Conservation (phyloP, 495 filamentous ascomycete genomes). For the Neurospora terricola region DNA sequence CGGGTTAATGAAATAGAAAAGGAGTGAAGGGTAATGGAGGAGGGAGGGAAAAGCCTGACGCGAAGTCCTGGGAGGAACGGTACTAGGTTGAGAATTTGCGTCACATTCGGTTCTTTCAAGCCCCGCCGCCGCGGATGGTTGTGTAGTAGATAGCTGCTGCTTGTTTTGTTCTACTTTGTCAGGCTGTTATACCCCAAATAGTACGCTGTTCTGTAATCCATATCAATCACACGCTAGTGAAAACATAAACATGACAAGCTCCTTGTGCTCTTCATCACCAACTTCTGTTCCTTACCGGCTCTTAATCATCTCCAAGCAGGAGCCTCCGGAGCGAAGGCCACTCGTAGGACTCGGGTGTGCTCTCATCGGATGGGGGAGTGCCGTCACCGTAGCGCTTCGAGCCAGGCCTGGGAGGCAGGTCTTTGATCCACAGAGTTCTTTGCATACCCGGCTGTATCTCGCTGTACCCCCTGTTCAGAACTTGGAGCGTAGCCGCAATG, state of each 20-base stretch:
- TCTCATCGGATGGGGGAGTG: background rate
- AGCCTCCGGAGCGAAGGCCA: background rate
- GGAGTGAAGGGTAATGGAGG: background rate
- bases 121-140: background rate
- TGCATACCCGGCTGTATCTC: background rate
- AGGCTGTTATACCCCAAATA: background rate
- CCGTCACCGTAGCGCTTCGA: background rate
- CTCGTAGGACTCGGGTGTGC: background rate
- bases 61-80: background rate
- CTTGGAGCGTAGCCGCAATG: background rate
- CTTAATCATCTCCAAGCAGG: background rate
- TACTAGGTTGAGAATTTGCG: background rate
- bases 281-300: background rate
- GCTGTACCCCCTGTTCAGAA: background rate
- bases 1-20: background rate
- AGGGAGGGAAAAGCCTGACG: background rate
- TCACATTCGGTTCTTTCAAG: background rate
- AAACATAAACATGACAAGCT: background rate
- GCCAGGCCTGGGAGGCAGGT: background rate
- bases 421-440: background rate
- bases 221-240: background rate
- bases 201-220: background rate
- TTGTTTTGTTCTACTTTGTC: background rate
- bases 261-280: background rate
- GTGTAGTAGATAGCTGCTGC: background rate